Conservation (phyloP, 805 yeast species). For the Metschnikowia rubicola region DNA sequence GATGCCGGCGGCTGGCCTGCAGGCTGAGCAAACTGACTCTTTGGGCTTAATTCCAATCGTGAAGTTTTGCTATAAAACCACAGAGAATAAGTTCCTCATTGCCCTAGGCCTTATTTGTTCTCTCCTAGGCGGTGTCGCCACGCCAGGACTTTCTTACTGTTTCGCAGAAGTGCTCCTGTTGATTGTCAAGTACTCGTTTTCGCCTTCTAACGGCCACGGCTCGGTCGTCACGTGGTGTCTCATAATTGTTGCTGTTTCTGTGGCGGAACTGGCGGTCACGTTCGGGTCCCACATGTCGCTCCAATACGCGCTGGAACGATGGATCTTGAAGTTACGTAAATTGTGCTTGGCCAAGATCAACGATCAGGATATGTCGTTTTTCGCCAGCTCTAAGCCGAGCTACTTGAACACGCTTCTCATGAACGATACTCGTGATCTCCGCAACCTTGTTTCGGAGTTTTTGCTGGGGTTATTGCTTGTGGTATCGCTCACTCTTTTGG, state of each 20-base stretch:
- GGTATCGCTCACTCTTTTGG: conserved; percentile 50
- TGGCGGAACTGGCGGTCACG: conserved; percentile 55
- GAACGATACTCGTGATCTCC: conserved; percentile 78
- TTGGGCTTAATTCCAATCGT: conserved; percentile 24
- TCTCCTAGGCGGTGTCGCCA: conserved; percentile 55
- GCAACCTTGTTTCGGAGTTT: conserved; percentile 62
- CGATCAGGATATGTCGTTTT: conserved; percentile 54
- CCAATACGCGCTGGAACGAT: conserved; percentile 59
- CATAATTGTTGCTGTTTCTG: conserved; percentile 58
- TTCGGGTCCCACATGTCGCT: conserved; percentile 51
- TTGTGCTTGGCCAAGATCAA: conserved; percentile 47
- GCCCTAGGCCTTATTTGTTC: conserved; percentile 53
- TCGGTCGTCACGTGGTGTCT: conserved; percentile 54
- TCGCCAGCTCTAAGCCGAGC: conserved; percentile 41
- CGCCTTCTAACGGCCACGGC: conserved; percentile 17
- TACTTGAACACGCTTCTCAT: conserved; percentile 64
- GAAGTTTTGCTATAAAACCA: conserved; percentile 21
- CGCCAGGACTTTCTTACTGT: conserved; percentile 76
- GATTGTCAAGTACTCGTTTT: conserved; percentile 27
- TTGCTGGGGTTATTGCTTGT: conserved; percentile 54
- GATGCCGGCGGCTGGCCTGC: background rate
- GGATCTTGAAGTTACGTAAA: conserved; percentile 57
- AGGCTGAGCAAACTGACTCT: conserved; percentile 15
- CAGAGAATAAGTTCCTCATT: conserved; percentile 25
- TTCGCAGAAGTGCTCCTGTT: conserved; percentile 68